These are phyloP conservation scores for Apiospora sp. DNA, from an alignment of 2,329 filamentous ascomycete genomes.

Conservation along the genomic window DNA sequence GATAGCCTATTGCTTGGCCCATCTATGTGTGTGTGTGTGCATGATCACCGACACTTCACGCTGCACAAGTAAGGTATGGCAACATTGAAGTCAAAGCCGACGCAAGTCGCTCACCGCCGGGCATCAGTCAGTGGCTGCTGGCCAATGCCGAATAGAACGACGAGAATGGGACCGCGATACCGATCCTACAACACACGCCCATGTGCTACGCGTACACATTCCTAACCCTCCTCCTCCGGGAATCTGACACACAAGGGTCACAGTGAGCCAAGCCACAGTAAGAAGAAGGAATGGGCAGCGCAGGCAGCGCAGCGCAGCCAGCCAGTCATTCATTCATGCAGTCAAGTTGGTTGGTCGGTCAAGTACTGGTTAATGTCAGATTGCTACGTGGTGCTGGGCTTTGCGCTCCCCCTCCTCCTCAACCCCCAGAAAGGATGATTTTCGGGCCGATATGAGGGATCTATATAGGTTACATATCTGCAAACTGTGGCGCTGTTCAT, in stretches of 20 bases:
- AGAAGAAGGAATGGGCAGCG: neutral
- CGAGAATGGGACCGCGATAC: no score
- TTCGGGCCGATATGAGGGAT: neutral
- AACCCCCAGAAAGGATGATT: neutral
- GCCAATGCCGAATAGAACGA: neutral
- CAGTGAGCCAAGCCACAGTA: neutral
- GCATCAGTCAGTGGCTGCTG: neutral
- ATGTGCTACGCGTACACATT: neutral
- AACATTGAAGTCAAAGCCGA: neutral
- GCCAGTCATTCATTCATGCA: neutral
- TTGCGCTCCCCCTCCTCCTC: neutral
- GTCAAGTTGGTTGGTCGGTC: no score
- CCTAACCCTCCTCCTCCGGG: neutral
- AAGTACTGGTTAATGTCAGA: neutral
- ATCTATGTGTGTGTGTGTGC: neutral
- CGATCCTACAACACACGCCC: neutral
- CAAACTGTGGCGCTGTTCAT: neutral
- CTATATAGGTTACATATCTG: neutral
- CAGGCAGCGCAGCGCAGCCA: neutral
- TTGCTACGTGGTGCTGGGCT: neutral
- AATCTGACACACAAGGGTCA: neutral
- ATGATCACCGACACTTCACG: neutral
- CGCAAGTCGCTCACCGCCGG: neutral
- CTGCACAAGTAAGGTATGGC: neutral
- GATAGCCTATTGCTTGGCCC: neutral